Base-by-base conservation (phyloP, 495 filamentous ascomycete genomes). In the Lasiosphaeris hirsuta region DNA sequence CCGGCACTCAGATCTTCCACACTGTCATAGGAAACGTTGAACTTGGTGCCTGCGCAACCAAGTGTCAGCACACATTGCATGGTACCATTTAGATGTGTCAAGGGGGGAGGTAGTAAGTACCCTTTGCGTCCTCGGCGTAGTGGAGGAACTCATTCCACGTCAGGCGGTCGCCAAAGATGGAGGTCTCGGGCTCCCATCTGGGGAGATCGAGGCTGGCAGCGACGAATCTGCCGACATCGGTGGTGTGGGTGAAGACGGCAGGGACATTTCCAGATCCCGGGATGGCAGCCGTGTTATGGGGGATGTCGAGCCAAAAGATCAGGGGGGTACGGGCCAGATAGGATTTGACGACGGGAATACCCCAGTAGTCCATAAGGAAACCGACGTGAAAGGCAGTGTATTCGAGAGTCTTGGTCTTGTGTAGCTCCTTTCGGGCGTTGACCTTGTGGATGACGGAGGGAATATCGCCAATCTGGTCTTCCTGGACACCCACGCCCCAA, bases 311-410 rank as follows among this genome's bases (percentile, higher is more conserved):
- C 49, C 49, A 51, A 10, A 82, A 58, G 13, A 79, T 74, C 14
- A 82, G 68, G 1, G 67, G 65, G 7, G 66, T 64, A 2, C 72
- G 77, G 6, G 59, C 55, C 50, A 78, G 33, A 58, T 81, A 65
- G 18, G 76, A 78, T 56, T 65, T 58, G 43, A 77, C 58, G 34
- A 69, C 51, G 15, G 78, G 80, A 67, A 80, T 73, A 34, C 75
- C 77, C 65, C 69, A 84, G 62, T 81, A 83, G 60, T 85, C 80
- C 67, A 82, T 75, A 58, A 84, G 83, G 62, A 74, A 77, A 2
- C 80, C 82, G 23, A 72, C 77, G 38, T 72, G 66, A 35, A 83
- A 69, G 5, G 69, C 63, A 33, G 81, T 85, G 44, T 67, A 80
- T 55, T 82, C 68, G 14, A 84, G 72, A 18, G 61, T 53, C 11